These are phyloP conservation scores for Fomitopsis schrenkii DNA, from an alignment of 1,284 basidiomycete genomes.

Conservation along the genomic window DNA sequence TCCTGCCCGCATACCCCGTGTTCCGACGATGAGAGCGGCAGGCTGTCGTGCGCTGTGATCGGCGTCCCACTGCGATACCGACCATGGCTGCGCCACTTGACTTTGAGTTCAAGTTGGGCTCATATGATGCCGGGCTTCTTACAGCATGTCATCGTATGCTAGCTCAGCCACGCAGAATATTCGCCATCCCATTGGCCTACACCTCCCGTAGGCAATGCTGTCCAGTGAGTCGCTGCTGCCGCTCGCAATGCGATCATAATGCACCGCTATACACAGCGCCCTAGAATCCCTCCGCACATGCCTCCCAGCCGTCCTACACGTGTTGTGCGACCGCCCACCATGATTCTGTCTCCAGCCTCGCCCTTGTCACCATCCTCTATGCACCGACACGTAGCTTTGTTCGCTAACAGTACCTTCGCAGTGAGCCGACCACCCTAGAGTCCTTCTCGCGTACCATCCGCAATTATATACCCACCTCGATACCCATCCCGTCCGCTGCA, in stretches of 20 bases:
- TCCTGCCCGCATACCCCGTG: background rate
- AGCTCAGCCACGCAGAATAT: background rate
- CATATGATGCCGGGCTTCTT: background rate
- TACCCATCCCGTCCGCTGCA: constrained; percentile 42
- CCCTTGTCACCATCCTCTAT: background rate
- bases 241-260: background rate
- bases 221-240: background rate
- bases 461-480: constrained; percentile 48
- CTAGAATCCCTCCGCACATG: background rate
- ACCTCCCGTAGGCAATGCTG: background rate
- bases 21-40: background rate
- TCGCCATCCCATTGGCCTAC: background rate
- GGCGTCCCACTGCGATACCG: background rate
- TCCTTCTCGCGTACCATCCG: constrained; percentile 47
- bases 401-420: constrained; percentile 13
- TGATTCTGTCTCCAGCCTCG: background rate
- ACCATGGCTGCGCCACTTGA: background rate
- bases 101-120: background rate
- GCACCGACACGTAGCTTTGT: background rate
- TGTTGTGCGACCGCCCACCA: background rate
- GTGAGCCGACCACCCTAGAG: constrained; percentile 46
- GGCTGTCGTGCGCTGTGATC: background rate
- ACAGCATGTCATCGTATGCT: background rate
- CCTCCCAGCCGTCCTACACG: background rate
- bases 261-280: background rate